Base-by-base conservation (phyloP, 495 filamentous ascomycete genomes). In the Geoglossum glabrum region DNA sequence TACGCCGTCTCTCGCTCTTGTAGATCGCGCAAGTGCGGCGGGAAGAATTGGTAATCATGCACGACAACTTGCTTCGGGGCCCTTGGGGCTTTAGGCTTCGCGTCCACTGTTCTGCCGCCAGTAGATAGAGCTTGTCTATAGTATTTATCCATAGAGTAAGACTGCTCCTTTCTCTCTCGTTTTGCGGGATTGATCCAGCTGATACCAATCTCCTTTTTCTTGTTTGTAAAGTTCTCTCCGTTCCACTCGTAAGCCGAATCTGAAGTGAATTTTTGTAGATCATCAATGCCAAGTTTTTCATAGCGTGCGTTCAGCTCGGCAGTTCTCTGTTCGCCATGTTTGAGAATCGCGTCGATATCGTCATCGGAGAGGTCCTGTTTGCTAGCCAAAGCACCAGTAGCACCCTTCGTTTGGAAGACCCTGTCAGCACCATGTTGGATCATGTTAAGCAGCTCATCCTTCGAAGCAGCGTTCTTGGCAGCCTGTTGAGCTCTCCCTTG, bases 171-270 rank as follows among this genome's bases (percentile, higher is more conserved):
- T 55, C 93, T 85, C 71, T 99, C 93, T 63, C 93, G 90, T 74
- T 97, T 99, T 21, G 92, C 82, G 1, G 93, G 93, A 64, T 99
- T 95, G 73, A 99, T 99, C 93, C 93, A 99, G 66, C 75, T 93
- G 31, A 95, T 77, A 38, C 88, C 88, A 60, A 99, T 86, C 46
- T 95, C 90, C 65, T 95, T 96, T 73, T 94, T 95, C 56, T 82
- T 79, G 47, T 78, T 77, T 7, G 87, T 86, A 64, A 97, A 99
- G 63, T 89, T 86, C 67, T 96, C 82, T 28, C 93, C 93, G 61
- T 99, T 97, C 93, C 93, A 99, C 66, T 97, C 90, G 60, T 99
- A 99, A 0, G 90, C 85, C 46, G 87, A 94, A 62, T 99, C 93
- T 0, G 89, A 94, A 3, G 83, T 90, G 70, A 99, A 97, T 67